Conservation (phyloP, 257 asterid genomes). For the Misopates orontium region DNA sequence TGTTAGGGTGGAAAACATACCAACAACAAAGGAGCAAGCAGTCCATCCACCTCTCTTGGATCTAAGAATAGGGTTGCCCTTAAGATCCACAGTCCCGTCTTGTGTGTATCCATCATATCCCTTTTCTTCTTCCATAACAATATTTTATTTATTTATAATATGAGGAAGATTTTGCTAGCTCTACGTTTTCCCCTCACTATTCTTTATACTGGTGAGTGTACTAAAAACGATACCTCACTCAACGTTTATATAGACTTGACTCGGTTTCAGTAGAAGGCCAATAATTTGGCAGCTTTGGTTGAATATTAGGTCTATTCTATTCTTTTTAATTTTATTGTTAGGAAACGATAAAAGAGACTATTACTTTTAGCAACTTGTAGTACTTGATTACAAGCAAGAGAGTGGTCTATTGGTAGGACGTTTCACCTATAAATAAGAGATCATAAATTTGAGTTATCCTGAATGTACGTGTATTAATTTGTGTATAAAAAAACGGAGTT, state of each 20-base stretch:
- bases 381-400: too few relatives aligned
- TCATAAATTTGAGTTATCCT: too few relatives aligned
- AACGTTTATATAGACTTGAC: background rate
- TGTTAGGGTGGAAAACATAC: constrained; percentile 32
- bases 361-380: too few relatives aligned
- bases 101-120: constrained; percentile 52
- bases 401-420: too few relatives aligned
- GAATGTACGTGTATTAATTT: too few relatives aligned
- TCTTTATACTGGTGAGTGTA: background rate
- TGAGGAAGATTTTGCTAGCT: background rate
- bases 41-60: constrained; percentile 87
- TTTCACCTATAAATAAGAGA: too few relatives aligned
- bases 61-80: constrained; percentile 75
- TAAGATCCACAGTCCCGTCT: constrained; percentile 83
- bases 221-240: background rate
- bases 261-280: background rate
- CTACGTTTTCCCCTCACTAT: background rate
- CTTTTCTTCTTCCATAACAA: constrained; percentile 39
- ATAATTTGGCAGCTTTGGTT: background rate
- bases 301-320: background rate
- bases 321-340: too few relatives aligned
- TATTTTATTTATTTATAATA: background rate
- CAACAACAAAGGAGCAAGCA: constrained; percentile 83
- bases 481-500: too few relatives aligned
- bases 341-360: too few relatives aligned